Percentiles rank a stretch among this genome's conserved stretches.
Evolutionary conservation across 306 rosid genomes (phyloP).

Genomic region (Pachyrhizus erosus): DNA sequence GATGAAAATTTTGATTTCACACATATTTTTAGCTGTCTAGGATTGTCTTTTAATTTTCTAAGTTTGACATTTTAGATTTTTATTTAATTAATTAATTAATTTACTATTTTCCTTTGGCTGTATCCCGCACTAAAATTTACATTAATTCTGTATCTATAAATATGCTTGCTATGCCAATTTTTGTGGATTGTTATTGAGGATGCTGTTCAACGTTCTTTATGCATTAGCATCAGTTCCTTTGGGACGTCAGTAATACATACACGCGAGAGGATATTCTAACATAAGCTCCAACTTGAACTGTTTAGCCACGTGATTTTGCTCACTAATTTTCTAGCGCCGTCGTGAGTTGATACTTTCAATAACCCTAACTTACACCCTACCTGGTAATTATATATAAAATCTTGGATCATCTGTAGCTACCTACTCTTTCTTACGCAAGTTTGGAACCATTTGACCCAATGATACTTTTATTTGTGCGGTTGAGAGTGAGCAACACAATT

Average conservation of each 20-base stretch:
- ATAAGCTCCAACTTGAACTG: not conserved
- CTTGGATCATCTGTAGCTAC: too few relatives aligned
- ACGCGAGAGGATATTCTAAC: not conserved
- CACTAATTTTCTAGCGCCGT: too few relatives aligned
- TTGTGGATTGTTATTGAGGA: not conserved
- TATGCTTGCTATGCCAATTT: not conserved
- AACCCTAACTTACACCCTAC: too few relatives aligned
- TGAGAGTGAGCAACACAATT: too few relatives aligned
- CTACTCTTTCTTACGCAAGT: too few relatives aligned
- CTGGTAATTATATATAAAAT: too few relatives aligned
- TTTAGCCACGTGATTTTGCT: not conserved
- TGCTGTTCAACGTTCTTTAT: not conserved
- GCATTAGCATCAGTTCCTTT: not conserved
- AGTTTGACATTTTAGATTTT: not conserved
- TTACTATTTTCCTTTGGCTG: not conserved
- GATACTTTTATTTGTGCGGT: too few relatives aligned
- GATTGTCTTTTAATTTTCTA: not conserved
- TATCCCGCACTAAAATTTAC: not conserved
- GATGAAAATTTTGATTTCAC: conserved; percentile 24
- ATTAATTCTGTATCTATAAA: not conserved
- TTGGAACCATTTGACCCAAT: too few relatives aligned
- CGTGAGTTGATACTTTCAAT: too few relatives aligned
- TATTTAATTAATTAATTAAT: not conserved
- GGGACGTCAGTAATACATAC: not conserved
- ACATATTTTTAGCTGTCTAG: not conserved